These are phyloP conservation scores for Amphirosellinia nigrospora DNA, from an alignment of 495 filamentous ascomycete genomes.

Conservation along the genomic window DNA sequence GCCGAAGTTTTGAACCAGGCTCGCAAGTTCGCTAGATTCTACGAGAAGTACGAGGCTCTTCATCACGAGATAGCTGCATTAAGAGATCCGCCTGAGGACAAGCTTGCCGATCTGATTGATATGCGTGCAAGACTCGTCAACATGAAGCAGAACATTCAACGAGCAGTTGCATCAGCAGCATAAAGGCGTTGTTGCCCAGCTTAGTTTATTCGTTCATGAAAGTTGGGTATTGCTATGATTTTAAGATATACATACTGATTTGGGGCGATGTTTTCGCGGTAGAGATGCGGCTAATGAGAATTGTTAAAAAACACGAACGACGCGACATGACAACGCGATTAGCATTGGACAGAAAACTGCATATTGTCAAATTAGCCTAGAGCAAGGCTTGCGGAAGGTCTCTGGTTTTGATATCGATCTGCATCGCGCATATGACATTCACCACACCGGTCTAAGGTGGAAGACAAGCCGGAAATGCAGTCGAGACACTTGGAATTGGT, in stretches of 20 bases:
- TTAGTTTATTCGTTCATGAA: background rate
- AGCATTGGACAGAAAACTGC: background rate
- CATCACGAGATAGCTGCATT: conserved; percentile 63
- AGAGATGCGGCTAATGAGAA: background rate
- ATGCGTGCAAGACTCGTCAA: conserved; percentile 65
- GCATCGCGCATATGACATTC: background rate
- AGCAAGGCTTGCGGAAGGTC: background rate
- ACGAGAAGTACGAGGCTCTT: conserved; percentile 67
- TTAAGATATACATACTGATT: background rate
- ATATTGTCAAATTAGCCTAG: background rate
- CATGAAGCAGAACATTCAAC: conserved; percentile 74
- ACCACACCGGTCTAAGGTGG: background rate
- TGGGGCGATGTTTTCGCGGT: background rate
- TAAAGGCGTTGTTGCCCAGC: background rate
- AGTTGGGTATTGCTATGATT: background rate
- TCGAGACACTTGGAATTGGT: conserved; percentile 1
- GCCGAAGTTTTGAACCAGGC: conserved; percentile 58
- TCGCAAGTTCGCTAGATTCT: conserved; percentile 64
- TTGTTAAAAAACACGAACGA: background rate
- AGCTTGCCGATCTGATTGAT: conserved; percentile 62
- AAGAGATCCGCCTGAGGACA: conserved; percentile 59
- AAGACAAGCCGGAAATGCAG: background rate
- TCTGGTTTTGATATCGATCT: conserved; percentile 2
- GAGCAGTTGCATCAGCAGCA: conserved; percentile 44
- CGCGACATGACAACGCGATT: background rate